Evolutionary conservation across 371 early-diverging fungal species (phyloP), one percentile per base, ranked within the genome.

Genomic region (Conidiobolus incongruus): DNA sequence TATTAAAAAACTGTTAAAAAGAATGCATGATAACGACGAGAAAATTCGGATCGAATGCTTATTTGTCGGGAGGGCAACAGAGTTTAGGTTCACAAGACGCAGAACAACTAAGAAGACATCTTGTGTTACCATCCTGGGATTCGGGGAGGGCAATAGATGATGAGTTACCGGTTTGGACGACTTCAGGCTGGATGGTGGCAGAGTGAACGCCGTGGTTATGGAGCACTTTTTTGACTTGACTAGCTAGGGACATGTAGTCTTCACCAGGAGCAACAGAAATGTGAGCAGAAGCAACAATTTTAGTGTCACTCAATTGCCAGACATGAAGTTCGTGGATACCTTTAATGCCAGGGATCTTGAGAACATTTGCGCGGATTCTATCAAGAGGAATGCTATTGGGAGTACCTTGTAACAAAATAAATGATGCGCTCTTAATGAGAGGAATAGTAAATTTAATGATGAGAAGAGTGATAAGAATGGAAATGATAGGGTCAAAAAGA

Each of bases 321-420:
- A 92, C 79, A 51, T 92, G 93, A n/a, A 92, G 48, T 45, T 92
- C 93, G 49, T 92, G 93, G 26, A 89, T 65, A n/a, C 75, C 77
- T 4, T 73, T 26, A 6, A 90, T 71, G 22, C 67, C 71, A 2
- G 65, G 47, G 52, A 63, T 59, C 41, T 53, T 40, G 24, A 51
- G 31, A 16, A 84, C 58, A 34, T 75, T 63, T 12, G 46, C 47
- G 19, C 72, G 66, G n/a, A 92, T 63, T 33, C 60, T 55, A 2
- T 71, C 72, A 28, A 89, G 47, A 22, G 67, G 58, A 3, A 91
- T 63, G 15, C 62, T 60, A 17, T 54, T 54, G 0, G 92, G 92
- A 3, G 75, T 81, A 28, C 78, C 81, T 53, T 94, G 93, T 23
- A 93, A 55, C 29, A 97, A 55, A 42, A 97, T 81, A 38, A 58